Conservation (phyloP, 257 asterid species). For the Osmanthus fragrans region DNA sequence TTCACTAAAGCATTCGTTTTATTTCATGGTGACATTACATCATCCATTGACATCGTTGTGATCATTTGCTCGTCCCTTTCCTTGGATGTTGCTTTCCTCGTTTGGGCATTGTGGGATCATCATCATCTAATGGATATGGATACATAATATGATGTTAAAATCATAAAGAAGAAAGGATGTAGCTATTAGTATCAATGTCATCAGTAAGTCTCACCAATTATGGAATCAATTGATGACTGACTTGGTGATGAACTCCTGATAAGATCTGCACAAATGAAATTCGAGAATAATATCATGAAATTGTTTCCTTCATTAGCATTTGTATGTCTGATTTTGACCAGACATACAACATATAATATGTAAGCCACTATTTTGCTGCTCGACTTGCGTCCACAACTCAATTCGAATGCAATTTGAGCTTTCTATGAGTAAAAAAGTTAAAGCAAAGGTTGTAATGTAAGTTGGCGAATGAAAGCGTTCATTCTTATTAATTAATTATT, state of each 20-base stretch:
- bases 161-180: background rate
- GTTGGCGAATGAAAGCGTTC: too few species aligned
- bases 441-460: too few species aligned
- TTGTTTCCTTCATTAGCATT: background rate
- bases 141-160: conserved; percentile 9
- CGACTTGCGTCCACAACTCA: too few species aligned
- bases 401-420: too few species aligned
- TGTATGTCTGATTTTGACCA: too few species aligned
- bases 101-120: too few species aligned
- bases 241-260: conserved; percentile 60
- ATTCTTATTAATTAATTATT: too few species aligned
- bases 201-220: conserved; percentile 45
- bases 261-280: conserved; percentile 38
- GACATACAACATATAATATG: too few species aligned
- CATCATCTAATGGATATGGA: conserved; percentile 45
- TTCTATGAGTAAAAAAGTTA: too few species aligned
- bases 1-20: conserved; percentile 17
- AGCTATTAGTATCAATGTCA: background rate
- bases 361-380: too few species aligned
- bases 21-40: conserved; percentile 62
- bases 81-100: conserved; percentile 37
- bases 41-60: conserved; percentile 50
- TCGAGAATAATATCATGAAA: background rate
- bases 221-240: conserved; percentile 58
- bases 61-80: conserved; percentile 61